Evolutionary conservation across 2,329 filamentous ascomycete genomes (phyloP).

Genomic region (Clarireedia homoeocarpa): DNA sequence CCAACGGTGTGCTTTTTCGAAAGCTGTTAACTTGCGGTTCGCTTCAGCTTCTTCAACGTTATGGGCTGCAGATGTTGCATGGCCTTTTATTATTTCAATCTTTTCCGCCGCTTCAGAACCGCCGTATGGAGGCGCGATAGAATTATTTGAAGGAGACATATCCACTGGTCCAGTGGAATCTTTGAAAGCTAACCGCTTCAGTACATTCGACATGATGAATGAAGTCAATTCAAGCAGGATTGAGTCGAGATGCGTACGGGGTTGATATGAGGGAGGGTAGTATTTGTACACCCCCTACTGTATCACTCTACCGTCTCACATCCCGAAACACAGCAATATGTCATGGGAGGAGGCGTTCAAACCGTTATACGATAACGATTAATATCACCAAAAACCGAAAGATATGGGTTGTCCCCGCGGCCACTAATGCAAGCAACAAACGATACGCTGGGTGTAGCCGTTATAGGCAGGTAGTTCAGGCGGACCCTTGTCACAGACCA

Average conservation of each 20-base stretch:
- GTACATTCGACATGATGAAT: neutral
- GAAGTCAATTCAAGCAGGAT: neutral
- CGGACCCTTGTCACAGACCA: too few relatives aligned
- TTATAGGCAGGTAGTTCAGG: neutral
- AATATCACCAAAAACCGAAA: neutral
- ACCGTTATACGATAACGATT: too few relatives aligned
- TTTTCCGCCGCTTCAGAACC: neutral
- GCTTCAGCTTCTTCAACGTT: slow-evolving; percentile 12
- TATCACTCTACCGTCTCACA: too few relatives aligned
- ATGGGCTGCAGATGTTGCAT: slow-evolving; percentile 1
- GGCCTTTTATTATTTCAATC: slow-evolving; percentile 8
- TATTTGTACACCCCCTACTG: too few relatives aligned
- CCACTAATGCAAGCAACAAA: neutral
- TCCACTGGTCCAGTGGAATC: neutral
- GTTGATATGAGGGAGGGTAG: too few relatives aligned
- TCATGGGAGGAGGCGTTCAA: too few relatives aligned
- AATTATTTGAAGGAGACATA: neutral
- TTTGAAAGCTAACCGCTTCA: neutral
- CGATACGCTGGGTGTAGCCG: neutral
- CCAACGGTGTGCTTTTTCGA: slow-evolving; percentile 15
- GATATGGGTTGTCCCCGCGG: neutral
- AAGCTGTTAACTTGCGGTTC: slow-evolving; percentile 11
- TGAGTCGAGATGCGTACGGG: neutral
- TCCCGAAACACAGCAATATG: too few relatives aligned
- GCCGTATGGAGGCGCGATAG: neutral